Conservation (phyloP, 306 rosid genomes). For the Hippophae tibetana region DNA sequence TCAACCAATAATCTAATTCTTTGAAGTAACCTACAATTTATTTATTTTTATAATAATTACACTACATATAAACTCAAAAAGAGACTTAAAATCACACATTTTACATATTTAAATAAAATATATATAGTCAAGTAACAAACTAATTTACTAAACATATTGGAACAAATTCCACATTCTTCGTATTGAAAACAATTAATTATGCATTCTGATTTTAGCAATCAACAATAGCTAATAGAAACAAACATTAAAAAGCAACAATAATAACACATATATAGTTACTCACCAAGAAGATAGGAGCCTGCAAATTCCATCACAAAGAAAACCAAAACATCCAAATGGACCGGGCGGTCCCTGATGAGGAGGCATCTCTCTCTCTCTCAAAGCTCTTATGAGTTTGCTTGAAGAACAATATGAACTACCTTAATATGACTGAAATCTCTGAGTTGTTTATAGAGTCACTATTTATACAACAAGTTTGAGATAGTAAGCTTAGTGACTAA, state of each 20-base stretch:
- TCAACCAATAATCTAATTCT: too few relatives aligned
- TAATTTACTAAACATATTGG: too few relatives aligned
- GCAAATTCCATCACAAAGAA: slow-evolving; percentile 34
- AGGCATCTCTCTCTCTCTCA: slow-evolving; percentile 28
- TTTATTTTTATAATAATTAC: too few relatives aligned
- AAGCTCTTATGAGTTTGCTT: not conserved
- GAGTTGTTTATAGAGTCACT: not conserved
- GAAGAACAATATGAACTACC: not conserved
- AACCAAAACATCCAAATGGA: slow-evolving; percentile 26
- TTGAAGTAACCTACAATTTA: too few relatives aligned
- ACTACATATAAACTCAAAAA: too few relatives aligned
- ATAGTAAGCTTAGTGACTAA: slow-evolving; percentile 2
- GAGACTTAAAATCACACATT: too few relatives aligned
- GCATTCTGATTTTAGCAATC: too few relatives aligned
- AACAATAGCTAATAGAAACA: too few relatives aligned
- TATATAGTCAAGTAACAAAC: too few relatives aligned
- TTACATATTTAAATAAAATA: too few relatives aligned
- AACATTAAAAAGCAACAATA: not conserved
- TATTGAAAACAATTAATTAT: too few relatives aligned
- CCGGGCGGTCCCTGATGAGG: slow-evolving; percentile 36
- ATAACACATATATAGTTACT: slow-evolving; percentile 1
- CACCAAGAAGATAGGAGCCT: slow-evolving; percentile 35
- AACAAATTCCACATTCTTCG: too few relatives aligned
- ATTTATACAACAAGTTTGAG: not conserved
- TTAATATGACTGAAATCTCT: not conserved